phyloP scores from a whole-genome alignment of 2,329 filamentous ascomycete genomes.

The Diaporthe longicolla region DNA sequence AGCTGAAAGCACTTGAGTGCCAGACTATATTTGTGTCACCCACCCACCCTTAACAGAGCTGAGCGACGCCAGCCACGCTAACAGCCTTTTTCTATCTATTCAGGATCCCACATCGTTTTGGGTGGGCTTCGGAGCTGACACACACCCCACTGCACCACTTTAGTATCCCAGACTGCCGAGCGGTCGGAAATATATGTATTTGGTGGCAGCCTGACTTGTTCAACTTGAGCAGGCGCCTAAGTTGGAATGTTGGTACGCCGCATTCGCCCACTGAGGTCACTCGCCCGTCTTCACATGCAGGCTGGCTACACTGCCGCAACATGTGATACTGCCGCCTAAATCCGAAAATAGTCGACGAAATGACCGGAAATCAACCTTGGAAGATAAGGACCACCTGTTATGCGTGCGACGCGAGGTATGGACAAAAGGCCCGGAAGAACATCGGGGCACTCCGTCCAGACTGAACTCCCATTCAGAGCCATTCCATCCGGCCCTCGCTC shows the following conservation, averaged over 20 bases:
- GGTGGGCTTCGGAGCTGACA: not conserved
- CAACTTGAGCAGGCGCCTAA: not conserved
- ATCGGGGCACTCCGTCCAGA: not conserved
- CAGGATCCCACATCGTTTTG: not conserved
- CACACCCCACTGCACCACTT: not conserved
- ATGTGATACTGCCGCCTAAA: not conserved
- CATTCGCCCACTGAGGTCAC: not conserved
- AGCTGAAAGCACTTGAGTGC: slow-evolving; percentile 11
- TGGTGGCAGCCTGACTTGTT: not conserved
- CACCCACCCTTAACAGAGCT: not conserved
- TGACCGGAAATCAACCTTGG: not conserved
- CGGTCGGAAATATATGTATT: too few species aligned
- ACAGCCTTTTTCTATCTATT: not conserved
- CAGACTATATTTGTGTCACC: not conserved
- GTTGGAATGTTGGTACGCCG: not conserved
- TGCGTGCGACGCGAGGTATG: not conserved
- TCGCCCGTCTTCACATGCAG: not conserved
- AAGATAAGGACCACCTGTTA: too few species aligned
- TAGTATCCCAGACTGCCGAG: not conserved
- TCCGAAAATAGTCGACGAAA: not conserved
- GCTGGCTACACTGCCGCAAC: slow-evolving; percentile 22
- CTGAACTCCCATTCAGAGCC: not conserved
- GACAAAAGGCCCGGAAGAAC: not conserved
- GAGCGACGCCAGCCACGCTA: slow-evolving; percentile 2
- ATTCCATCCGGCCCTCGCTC: not conserved